A percentile compares a stretch with the other conserved stretches of the same genome.
These are phyloP conservation scores for Hypoxylon cercidicola DNA, from an alignment of 495 filamentous ascomycete genomes.

Conservation along the genomic window DNA sequence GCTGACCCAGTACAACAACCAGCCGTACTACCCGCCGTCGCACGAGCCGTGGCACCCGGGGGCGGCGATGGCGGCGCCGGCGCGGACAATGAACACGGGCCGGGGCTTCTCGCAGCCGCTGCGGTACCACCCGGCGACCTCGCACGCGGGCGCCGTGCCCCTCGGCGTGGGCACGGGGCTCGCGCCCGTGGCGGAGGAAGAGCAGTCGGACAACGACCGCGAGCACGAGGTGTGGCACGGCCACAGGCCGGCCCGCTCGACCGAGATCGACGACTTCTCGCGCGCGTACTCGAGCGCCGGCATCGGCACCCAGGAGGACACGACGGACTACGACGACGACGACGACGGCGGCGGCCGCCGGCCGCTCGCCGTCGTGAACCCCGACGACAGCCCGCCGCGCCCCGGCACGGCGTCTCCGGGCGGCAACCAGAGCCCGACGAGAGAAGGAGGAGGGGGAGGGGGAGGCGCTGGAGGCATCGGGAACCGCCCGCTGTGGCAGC, in stretches of 20 bases:
- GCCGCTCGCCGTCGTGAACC: conserved; percentile 33
- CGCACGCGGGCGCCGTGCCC: conserved; percentile 7
- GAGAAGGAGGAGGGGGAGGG: conserved; percentile 4
- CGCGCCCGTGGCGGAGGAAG: conserved; percentile 44
- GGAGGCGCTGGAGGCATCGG: conserved; percentile 14
- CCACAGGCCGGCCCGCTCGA: conserved; percentile 39
- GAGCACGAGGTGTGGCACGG: not conserved
- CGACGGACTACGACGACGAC: conserved; percentile 20
- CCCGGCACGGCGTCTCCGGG: conserved; percentile 20
- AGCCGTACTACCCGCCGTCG: conserved; percentile 19
- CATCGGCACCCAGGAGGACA: conserved; percentile 56
- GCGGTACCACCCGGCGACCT: conserved; percentile 38
- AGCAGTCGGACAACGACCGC: conserved; percentile 24
- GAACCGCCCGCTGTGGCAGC: conserved; percentile 57
- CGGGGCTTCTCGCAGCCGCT: conserved; percentile 43
- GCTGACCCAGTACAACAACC: conserved; percentile 24
- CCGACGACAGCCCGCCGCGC: conserved; percentile 21
- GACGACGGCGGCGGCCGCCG: conserved; percentile 5
- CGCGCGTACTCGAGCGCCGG: conserved; percentile 51
- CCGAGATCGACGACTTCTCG: conserved; percentile 56
- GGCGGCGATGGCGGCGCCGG: no score
- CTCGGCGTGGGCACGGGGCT: conserved; percentile 39
- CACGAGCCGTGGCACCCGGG: conserved; percentile 19
- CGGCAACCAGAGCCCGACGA: conserved; percentile 18
- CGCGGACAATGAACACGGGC: not conserved